These are phyloP conservation scores for Setaria viridis DNA, from an alignment of 202 grass and related monocot species.

Conservation along the genomic window DNA sequence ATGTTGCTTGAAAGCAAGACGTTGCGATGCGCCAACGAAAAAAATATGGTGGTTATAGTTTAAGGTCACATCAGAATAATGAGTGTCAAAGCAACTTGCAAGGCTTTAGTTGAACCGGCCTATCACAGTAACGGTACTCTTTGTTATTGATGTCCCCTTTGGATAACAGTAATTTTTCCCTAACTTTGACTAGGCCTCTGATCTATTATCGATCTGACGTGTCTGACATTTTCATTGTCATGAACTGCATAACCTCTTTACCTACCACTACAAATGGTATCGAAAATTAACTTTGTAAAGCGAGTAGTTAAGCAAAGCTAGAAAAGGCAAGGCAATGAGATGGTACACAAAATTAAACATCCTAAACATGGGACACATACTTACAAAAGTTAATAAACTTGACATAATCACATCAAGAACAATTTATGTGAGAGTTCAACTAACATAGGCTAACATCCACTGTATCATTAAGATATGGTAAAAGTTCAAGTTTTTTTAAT, in stretches of 20 bases:
- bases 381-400: slow-evolving; percentile 11
- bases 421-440: neutral
- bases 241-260: slow-evolving; percentile 42
- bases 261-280: slow-evolving; percentile 36
- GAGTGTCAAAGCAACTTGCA: slow-evolving; percentile 32
- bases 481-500: slow-evolving; percentile 4
- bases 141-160: slow-evolving; percentile 35
- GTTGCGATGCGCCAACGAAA: slow-evolving; percentile 29
- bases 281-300: slow-evolving; percentile 28
- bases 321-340: slow-evolving; percentile 9
- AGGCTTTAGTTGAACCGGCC: slow-evolving; percentile 20
- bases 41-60: slow-evolving; percentile 16
- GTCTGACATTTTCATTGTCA: slow-evolving; percentile 35
- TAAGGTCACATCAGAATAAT: slow-evolving; percentile 54
- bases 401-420: neutral
- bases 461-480: slow-evolving; percentile 19
- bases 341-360: neutral
- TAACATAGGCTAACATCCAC: neutral
- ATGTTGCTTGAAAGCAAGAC: slow-evolving; percentile 44
- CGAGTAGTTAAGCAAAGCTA: slow-evolving; percentile 18
- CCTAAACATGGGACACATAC: neutral
- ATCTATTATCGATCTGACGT: slow-evolving; percentile 18
- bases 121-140: slow-evolving; percentile 40
- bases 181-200: slow-evolving; percentile 38
- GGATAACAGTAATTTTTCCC: slow-evolving; percentile 35